Evolutionary conservation across 2,329 filamentous ascomycete genomes (phyloP), one percentile per base, ranked within the genome.

Genomic region (Pezicula rhizophila): DNA sequence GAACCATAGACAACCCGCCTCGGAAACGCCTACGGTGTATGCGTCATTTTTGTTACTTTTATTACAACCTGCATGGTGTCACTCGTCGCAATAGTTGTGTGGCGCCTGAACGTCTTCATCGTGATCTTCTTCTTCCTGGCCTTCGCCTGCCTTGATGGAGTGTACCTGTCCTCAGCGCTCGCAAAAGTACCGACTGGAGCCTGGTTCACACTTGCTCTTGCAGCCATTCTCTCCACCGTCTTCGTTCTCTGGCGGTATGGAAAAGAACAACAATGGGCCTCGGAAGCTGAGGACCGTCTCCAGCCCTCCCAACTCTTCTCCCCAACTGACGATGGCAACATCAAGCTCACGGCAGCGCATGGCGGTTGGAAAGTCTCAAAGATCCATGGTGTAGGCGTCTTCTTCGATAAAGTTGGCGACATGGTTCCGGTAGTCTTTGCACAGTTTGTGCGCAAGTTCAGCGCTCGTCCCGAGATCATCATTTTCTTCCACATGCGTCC

Each of bases 241-340:
- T 86, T 91, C 60, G 72, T 89, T 2, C 74, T 90, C 10, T 91
- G 87, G 87, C 78, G 87, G 28, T 91, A 82, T 58, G 87, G 87
- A 14, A 90, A 91, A 63, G 85, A 89, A 60, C 76, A 80, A 52
- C 87, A 91, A 62, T 91, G 87, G 86, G 68, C 68, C 6, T 80
- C 85, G 2, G 86, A 91, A 67, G 74, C 75, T 1, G 71, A 76
- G 48, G 84, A 89, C 56, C 73, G 75, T 4, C 71, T 82, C 48
- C 70, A 73, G 39, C 72, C 74, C 4, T 73, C 68, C 5, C 68
- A 71, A 33, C 70, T 72, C 52, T 68, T 72, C 42, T 52, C 38
- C 17, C 59, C 47, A 42, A 44, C 23, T 45, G 5, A 51, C 43
- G 68, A 70, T 37, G 70, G 70, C 2, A 55, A 63, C 12, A 57